Percentiles rank a stretch among this genome's conserved stretches.
These are phyloP conservation scores for Verticillium nonalfalfae DNA, from an alignment of 2,329 filamentous ascomycete species.

Conservation along the genomic window DNA sequence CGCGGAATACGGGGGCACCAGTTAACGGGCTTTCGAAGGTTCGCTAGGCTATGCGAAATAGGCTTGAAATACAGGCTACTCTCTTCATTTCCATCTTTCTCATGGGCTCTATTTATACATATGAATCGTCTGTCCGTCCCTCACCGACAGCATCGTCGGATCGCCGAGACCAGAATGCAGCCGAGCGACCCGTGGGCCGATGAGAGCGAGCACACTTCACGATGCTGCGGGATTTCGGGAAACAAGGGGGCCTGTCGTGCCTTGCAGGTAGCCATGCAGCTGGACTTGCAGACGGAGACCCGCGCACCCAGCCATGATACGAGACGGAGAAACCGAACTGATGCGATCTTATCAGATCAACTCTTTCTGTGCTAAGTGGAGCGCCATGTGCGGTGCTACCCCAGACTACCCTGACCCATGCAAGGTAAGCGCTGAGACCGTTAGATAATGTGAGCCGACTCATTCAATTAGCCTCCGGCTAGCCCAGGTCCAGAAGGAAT, in stretches of 20 bases:
- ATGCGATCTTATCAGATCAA: slow-evolving; percentile 8
- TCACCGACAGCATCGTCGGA: background rate
- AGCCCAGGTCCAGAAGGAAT: background rate
- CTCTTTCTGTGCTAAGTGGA: slow-evolving; percentile 4
- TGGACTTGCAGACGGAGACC: background rate
- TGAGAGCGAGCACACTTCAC: background rate
- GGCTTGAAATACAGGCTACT: background rate
- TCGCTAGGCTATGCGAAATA: background rate
- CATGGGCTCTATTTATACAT: background rate
- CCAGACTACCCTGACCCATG: background rate
- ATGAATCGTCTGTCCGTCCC: background rate
- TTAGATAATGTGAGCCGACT: background rate
- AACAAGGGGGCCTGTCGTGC: background rate
- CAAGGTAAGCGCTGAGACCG: background rate
- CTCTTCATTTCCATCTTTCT: background rate
- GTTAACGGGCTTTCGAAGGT: background rate
- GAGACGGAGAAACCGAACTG: background rate
- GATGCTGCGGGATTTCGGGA: background rate
- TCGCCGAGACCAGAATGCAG: background rate
- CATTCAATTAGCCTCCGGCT: background rate
- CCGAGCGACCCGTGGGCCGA: background rate
- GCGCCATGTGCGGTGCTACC: background rate
- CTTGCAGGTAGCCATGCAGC: background rate
- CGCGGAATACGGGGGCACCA: background rate
- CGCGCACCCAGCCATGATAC: background rate